Conservation (phyloP, 208 protist species). For the Tritrichomonas foetus region DNA sequence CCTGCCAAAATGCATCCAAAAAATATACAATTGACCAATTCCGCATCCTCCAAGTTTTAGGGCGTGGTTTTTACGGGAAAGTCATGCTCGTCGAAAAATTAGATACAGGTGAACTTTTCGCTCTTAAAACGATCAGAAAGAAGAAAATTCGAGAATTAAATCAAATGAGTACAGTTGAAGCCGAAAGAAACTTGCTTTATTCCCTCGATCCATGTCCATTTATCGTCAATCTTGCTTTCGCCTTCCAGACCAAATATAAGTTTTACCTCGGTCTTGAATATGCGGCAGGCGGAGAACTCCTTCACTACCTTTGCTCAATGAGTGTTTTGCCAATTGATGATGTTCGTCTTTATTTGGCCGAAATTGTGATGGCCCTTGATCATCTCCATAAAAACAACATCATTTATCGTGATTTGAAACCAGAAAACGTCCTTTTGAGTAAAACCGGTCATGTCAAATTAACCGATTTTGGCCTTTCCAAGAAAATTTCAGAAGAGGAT, state of each 20-base stretch:
- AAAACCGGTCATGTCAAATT: not conserved
- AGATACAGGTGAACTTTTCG: not conserved
- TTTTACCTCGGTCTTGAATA: not conserved
- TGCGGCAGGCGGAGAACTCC: conserved; percentile 27
- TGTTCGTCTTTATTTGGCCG: not conserved
- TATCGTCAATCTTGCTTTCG: not conserved
- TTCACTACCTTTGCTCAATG: not conserved
- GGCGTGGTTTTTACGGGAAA: not conserved
- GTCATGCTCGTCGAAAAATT: not conserved
- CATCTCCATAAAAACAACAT: conserved; percentile 35
- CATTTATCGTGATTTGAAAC: conserved; percentile 4
- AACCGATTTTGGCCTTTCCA: not conserved
- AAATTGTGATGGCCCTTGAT: not conserved
- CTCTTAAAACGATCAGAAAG: not conserved
- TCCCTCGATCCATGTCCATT: not conserved
- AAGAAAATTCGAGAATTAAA: not conserved
- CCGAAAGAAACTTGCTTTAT: not conserved
- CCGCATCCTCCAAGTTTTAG: not conserved
- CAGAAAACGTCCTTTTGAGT: not conserved
- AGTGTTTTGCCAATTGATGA: conserved; percentile 4
- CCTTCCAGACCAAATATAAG: not conserved
- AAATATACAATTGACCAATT: not conserved
- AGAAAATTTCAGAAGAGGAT: not conserved
- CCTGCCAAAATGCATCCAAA: not conserved
- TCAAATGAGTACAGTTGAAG: not conserved